Conservation (phyloP, 2,329 filamentous ascomycete species). For the Ceratocystis eucalypticola region DNA sequence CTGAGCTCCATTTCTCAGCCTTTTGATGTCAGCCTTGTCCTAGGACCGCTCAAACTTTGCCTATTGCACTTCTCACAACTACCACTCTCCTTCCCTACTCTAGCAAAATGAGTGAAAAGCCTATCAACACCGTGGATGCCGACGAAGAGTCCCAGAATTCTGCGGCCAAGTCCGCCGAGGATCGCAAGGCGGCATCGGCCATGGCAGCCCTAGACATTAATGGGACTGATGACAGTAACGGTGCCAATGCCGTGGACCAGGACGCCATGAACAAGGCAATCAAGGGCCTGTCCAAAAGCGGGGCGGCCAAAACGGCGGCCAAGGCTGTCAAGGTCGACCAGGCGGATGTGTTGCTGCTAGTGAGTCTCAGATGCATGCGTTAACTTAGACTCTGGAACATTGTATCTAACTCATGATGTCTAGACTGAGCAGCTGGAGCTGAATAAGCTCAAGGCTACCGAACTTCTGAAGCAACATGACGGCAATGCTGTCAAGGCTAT, state of each 20-base stretch:
- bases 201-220: conserved; percentile 53
- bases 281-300: conserved; percentile 37
- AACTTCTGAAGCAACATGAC: conserved; percentile 57
- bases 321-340: conserved; percentile 58
- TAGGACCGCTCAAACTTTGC: background rate
- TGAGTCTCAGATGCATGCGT: conserved; percentile 27
- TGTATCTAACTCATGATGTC: background rate
- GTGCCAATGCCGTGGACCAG: conserved; percentile 47
- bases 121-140: conserved; percentile 24
- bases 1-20: background rate
- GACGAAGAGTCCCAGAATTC: conserved; percentile 41
- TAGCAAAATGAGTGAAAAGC: background rate
- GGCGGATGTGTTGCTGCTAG: conserved; percentile 56
- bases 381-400: background rate
- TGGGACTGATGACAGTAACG: conserved; percentile 34
- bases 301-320: conserved; percentile 16
- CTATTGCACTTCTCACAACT: background rate
- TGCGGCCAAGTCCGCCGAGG: conserved; percentile 53
- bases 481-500: conserved; percentile 57
- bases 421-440: conserved; percentile 60
- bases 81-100: background rate
- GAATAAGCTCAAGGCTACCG: conserved; percentile 57
- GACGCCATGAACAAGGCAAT: conserved; percentile 61
- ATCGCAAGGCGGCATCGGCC: conserved; percentile 62
- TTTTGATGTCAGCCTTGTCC: background rate